Percentiles rank a stretch among this genome's conserved stretches.
These are phyloP conservation scores for Elsinoe necatrix DNA, from an alignment of 2,329 filamentous ascomycete genomes.

Conservation along the genomic window DNA sequence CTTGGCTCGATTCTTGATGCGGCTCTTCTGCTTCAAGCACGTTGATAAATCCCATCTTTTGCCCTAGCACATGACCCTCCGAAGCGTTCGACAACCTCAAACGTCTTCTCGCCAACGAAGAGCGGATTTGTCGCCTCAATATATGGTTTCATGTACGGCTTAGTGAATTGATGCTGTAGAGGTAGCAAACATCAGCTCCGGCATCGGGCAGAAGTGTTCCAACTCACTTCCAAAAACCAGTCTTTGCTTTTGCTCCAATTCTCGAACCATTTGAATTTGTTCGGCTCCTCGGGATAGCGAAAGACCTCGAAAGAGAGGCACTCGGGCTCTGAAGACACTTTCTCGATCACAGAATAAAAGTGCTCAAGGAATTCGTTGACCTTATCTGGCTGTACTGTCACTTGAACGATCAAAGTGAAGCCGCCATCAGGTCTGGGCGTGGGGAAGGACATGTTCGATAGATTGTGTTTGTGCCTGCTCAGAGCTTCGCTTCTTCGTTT, in stretches of 20 bases:
- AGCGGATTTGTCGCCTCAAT: neutral
- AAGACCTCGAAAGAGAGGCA: neutral
- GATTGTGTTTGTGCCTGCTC: neutral
- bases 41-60: neutral
- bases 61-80: neutral
- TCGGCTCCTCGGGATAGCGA: neutral
- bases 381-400: neutral
- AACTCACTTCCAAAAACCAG: neutral
- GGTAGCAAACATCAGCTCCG: neutral
- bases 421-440: neutral
- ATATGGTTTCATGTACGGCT: conserved; percentile 1
- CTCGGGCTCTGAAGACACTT: neutral
- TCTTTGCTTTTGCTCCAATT: neutral
- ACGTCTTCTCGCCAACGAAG: neutral
- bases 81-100: neutral
- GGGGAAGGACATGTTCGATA: neutral
- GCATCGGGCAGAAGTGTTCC: neutral
- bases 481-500: neutral
- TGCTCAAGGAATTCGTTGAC: neutral
- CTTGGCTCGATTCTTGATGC: neutral
- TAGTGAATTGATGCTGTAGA: neutral
- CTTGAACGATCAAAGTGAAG: neutral
- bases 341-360: neutral
- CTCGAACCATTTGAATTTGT: neutral
- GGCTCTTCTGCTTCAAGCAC: neutral